Evolutionary conservation across 345 rosid genomes (phyloP).

Genomic region (Cardamine chenopodiifolia): DNA sequence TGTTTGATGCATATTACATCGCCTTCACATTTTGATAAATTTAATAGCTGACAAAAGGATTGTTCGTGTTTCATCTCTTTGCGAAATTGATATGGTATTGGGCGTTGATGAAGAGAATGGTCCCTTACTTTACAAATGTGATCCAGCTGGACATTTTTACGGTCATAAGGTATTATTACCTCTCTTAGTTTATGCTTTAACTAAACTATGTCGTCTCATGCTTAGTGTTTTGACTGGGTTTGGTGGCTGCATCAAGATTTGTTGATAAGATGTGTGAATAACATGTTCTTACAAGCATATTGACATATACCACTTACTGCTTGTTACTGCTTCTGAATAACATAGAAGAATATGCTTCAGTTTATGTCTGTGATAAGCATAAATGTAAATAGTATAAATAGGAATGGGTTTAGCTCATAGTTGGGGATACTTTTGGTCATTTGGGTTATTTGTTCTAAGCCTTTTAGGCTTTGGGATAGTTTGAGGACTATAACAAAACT

Average conservation of each 20-base stretch:
- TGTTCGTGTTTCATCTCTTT: too few relatives aligned
- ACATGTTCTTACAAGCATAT: background rate
- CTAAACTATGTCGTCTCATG: background rate
- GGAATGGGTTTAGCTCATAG: too few relatives aligned
- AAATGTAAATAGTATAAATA: too few relatives aligned
- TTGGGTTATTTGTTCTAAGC: too few relatives aligned
- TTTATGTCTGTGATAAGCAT: background rate
- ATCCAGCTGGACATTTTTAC: conserved; percentile 91
- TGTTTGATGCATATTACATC: too few relatives aligned
- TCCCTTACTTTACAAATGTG: too few relatives aligned
- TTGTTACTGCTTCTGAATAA: background rate
- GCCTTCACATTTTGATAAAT: too few relatives aligned
- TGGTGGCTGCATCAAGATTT: background rate
- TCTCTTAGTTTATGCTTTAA: background rate
- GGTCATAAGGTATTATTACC: conserved; percentile 77
- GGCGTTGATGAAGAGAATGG: too few relatives aligned
- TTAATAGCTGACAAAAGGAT: too few relatives aligned
- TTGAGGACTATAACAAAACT: background rate
- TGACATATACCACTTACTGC: conserved; percentile 1
- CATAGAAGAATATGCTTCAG: background rate
- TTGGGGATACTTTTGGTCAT: too few relatives aligned
- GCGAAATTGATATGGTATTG: too few relatives aligned
- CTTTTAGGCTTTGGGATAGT: background rate
- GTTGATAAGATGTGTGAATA: background rate
- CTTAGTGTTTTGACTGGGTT: background rate